Conservation (phyloP, 2,329 filamentous ascomycete species). For the Hymenoscyphus scutula region DNA sequence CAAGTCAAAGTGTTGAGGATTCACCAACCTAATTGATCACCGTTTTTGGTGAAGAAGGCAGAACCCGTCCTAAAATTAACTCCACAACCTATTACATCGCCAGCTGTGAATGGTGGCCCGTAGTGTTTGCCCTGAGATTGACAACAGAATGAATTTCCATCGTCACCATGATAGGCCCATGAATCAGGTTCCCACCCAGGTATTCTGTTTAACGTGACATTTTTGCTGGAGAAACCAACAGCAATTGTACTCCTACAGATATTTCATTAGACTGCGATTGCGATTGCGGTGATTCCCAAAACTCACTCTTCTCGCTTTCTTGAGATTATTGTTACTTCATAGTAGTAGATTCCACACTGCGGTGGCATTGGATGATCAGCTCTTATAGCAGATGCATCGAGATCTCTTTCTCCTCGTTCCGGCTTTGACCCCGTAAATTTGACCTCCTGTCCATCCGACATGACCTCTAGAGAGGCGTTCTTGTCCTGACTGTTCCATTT, state of each 20-base stretch:
- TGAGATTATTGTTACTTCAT: conserved; percentile 67
- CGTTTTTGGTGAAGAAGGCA: conserved; percentile 70
- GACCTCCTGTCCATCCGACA: conserved; percentile 71
- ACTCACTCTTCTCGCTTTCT: conserved; percentile 66
- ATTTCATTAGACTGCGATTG: conserved; percentile 16
- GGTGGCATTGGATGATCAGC: conserved; percentile 83
- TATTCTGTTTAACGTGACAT: conserved; percentile 52
- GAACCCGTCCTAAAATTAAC: conserved; percentile 63
- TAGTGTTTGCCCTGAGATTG: conserved; percentile 57
- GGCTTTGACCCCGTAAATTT: conserved; percentile 52
- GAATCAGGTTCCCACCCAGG: conserved; percentile 68
- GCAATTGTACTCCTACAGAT: conserved; percentile 55
- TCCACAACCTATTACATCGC: conserved; percentile 63
- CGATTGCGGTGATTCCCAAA: background rate
- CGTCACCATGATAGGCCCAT: conserved; percentile 68
- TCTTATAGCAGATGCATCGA: conserved; percentile 80
- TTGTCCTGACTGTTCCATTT: conserved; percentile 82
- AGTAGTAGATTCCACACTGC: conserved; percentile 94
- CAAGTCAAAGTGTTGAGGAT: conserved; percentile 16
- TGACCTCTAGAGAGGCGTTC: conserved; percentile 68
- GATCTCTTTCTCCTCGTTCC: conserved; percentile 50
- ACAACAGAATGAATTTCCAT: conserved; percentile 59
- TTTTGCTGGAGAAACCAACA: conserved; percentile 59
- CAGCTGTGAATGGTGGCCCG: conserved; percentile 52
- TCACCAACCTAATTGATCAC: conserved; percentile 51